Conservation (phyloP, 257 asterid genomes). For the Linaria vulgaris region DNA sequence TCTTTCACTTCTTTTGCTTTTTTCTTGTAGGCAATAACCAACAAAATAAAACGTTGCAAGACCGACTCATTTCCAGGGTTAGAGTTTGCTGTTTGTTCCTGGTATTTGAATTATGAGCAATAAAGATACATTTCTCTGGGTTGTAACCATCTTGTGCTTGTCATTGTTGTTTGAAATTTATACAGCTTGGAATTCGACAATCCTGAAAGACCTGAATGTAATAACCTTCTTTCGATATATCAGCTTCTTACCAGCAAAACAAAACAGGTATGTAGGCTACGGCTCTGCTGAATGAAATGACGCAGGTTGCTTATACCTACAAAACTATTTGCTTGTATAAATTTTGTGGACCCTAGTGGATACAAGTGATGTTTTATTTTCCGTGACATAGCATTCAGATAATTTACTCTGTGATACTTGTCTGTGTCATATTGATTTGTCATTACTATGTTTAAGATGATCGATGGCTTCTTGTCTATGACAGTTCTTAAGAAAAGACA, state of each 20-base stretch:
- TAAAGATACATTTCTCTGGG: constrained; percentile 12
- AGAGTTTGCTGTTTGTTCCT: constrained; percentile 23
- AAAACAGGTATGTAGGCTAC: constrained; percentile 67
- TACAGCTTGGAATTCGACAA: constrained; percentile 89
- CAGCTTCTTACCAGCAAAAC: constrained; percentile 86
- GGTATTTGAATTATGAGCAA: not conserved
- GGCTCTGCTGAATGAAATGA: constrained; percentile 4
- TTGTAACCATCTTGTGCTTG: constrained; percentile 12
- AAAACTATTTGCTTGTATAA: too few species aligned
- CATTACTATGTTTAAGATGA: not conserved
- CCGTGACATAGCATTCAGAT: too few species aligned
- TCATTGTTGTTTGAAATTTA: constrained; percentile 21
- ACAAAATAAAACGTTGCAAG: constrained; percentile 94
- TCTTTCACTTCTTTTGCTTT: constrained; percentile 15
- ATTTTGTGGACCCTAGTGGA: too few species aligned
- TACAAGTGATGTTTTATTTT: too few species aligned
- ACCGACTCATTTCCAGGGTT: constrained; percentile 87
- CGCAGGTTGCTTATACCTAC: not conserved
- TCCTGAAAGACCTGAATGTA: constrained; percentile 92
- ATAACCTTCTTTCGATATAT: constrained; percentile 87
- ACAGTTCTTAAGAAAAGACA: not conserved
- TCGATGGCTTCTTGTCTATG: constrained; percentile 9
- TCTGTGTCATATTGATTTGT: too few species aligned
- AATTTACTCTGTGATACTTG: too few species aligned
- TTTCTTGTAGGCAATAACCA: constrained; percentile 65